These are phyloP conservation scores for Lachnellula subtilissima DNA, from an alignment of 2,329 filamentous ascomycete genomes.

Conservation along the genomic window DNA sequence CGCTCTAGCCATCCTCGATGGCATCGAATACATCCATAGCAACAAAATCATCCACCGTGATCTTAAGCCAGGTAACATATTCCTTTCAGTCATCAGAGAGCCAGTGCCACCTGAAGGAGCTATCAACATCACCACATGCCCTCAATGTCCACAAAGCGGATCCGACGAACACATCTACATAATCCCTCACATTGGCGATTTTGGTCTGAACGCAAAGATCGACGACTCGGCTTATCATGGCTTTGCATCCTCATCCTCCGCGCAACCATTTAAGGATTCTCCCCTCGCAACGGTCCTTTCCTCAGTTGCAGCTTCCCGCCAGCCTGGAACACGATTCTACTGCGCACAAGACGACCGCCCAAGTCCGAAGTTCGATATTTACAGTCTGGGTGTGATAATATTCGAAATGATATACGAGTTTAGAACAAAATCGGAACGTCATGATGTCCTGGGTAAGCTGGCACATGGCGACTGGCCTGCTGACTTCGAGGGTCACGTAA, in stretches of 20 bases:
- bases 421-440: conserved; percentile 44
- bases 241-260: neutral
- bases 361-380: conserved; percentile 40
- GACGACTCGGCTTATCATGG: conserved; percentile 20
- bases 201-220: conserved; percentile 54
- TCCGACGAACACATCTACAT: conserved; percentile 37
- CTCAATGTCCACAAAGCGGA: conserved; percentile 35
- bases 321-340: conserved; percentile 59
- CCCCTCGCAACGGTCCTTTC: conserved; percentile 9
- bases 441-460: conserved; percentile 37
- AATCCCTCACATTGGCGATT: conserved; percentile 62
- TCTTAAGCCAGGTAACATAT: conserved; percentile 65
- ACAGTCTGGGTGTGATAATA: conserved; percentile 55
- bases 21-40: conserved; percentile 59
- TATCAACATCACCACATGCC: conserved; percentile 37
- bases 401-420: conserved; percentile 58
- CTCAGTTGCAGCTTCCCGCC: conserved; percentile 26
- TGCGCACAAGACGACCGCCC: conserved; percentile 34
- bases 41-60: conserved; percentile 61
- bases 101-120: conserved; percentile 36
- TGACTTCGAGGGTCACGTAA: conserved; percentile 18
- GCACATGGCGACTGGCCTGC: conserved; percentile 21
- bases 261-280: conserved; percentile 3
- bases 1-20: conserved; percentile 55
- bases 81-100: conserved; percentile 46